Evolutionary conservation across 2,329 filamentous ascomycete species (phyloP).

Genomic region (Talaromyces sp.): DNA sequence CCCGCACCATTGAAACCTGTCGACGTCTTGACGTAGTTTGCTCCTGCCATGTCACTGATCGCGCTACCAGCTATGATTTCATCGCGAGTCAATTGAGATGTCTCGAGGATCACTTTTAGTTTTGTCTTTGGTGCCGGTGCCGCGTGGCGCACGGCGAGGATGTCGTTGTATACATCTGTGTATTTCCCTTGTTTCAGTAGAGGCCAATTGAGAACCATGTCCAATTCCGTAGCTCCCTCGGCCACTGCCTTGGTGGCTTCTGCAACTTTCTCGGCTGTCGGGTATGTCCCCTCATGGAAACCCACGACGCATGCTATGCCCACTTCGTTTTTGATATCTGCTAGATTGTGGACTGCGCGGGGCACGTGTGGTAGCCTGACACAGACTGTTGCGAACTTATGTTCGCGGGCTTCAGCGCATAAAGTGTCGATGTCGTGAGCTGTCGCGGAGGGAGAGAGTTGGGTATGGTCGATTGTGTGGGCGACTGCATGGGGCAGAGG

Average conservation of each 20-base stretch:
- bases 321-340: conserved; percentile 41
- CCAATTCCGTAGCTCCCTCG: conserved; percentile 56
- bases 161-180: conserved; percentile 52
- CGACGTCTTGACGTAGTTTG: conserved; percentile 61
- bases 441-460: conserved; percentile 44
- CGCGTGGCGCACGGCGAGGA: conserved; percentile 52
- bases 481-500: conserved; percentile 31
- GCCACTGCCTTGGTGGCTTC: conserved; percentile 52
- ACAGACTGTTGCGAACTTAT: conserved; percentile 53
- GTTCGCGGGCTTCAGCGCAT: conserved; percentile 54
- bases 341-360: conserved; percentile 50
- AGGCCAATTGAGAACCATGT: conserved; percentile 59
- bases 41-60: conserved; percentile 53
- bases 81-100: conserved; percentile 49
- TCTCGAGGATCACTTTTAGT: conserved; percentile 61
- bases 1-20: conserved; percentile 60
- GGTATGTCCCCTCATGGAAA: conserved; percentile 60
- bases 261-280: conserved; percentile 50
- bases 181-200: conserved; percentile 49
- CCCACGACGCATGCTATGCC: conserved; percentile 59
- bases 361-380: conserved; percentile 56
- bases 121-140: conserved; percentile 41
- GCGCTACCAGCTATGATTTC: conserved; percentile 56
- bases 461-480: conserved; percentile 46
- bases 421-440: conserved; percentile 51